Evolutionary conservation across 1,139 yeast genomes (phyloP), one percentile per base, ranked within the genome.

Genomic region (Saccharomyces pastorianus): DNA sequence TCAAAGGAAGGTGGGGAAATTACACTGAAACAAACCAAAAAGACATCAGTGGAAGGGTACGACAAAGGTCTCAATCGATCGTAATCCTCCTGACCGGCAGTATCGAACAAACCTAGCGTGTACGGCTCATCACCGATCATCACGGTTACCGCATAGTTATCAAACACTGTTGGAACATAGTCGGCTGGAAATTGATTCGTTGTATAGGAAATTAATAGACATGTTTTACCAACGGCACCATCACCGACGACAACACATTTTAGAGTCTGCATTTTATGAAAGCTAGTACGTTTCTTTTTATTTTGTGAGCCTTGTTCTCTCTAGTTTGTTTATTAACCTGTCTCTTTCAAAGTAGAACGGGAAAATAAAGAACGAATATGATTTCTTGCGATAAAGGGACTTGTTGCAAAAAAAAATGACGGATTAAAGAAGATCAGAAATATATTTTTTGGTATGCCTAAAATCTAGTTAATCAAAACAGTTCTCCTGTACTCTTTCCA

Each of bases 31-130:
- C 97, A 90, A 54, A 89, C 95, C 65, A 91, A 78, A 70, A 91
- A 91, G 51, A 91, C 96, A 70, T 90, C 97, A 17, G 98, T 91
- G 56, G 93, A 91, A 14, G 98, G 97, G 72, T 91, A 91, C 55
- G 95, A 85, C 64, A 91, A 79, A 9, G 98, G 98, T 74, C 98
- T 87, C 69, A 91, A 78, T 70, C 98, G 81, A 73, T 91, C 98
- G 72, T 91, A 91, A 76, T 91, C 98, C 78, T 91, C 97, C 76
- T 91, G 98, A 46, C 98, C 98, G 26, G 98, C 98, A 48, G 98
- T 91, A 75, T 91, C 98, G 69, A 90, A 91, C 58, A 91, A 77
- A 11, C 97, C 97, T 65, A 91, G 82, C 26, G 96, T 91, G 73
- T 88, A 90, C 44, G 98, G 97, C 73, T 90, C 97, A 69, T 90